Evolutionary conservation across 2,329 filamentous ascomycete species (phyloP), one percentile per base, ranked within the genome.

Genomic region (Fusarium citri): DNA sequence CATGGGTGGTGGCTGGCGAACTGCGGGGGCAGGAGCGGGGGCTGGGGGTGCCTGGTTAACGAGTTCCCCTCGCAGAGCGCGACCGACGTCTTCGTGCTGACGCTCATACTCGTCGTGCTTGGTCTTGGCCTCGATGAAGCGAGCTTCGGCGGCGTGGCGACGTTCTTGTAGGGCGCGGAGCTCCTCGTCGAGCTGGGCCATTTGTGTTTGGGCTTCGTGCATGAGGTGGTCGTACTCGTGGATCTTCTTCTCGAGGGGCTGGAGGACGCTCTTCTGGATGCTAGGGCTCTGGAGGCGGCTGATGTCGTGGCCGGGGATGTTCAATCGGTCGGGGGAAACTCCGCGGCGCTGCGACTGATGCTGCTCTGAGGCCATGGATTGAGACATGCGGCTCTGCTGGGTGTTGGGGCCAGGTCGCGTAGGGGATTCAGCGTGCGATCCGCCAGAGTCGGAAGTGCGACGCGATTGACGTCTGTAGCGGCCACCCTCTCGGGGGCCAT

Each of bases 71-170:
- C 81, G 74, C 69, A 84, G 76, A 1, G 82, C 82, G 45, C 78
- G 74, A 69, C 81, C 80, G 49, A 83, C 82, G 40, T 83, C 80
- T 15, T 70, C 64, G 59, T 83, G 79, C 73, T 83, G 82, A 8
- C 80, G 77, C 47, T 75, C 74, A 62, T 83, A 83, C 58, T 83
- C 81, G 61, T 84, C 82, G 55, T 83, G 81, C 76, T 83, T 83
- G 63, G 69, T 48, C 72, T 83, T 83, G 55, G 81, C 80, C 25
- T 83, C 81, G 34, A 80, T 62, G 75, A 78, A 83, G 22, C 81
- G 80, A 8, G 76, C 76, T 74, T 83, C 82, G 8, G 81, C 79
- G 42, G 78, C 77, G 28, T 79, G 77, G 7, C 82, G 79, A 40
- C 80, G 79, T 56, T 82, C 80, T 68, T 83, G 80, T 37, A 84